These are phyloP conservation scores for Starmerella ratchasimensis DNA, from an alignment of 805 yeast genomes.

Conservation along the genomic window DNA sequence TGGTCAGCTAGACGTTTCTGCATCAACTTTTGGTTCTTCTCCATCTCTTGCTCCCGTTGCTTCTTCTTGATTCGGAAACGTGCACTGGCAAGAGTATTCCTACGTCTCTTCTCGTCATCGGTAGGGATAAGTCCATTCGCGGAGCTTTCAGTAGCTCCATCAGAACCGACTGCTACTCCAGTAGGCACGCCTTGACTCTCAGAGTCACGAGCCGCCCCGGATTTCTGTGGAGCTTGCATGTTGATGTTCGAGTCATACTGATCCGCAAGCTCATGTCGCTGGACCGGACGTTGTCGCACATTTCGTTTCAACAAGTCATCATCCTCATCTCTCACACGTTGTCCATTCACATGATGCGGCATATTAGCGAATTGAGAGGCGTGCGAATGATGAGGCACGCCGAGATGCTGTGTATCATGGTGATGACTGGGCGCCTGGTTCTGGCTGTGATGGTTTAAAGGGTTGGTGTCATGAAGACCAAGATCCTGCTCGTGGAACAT, in stretches of 20 bases:
- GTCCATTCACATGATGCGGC: too few relatives aligned
- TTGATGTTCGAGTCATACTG: slow-evolving; percentile 6
- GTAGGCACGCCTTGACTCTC: too few relatives aligned
- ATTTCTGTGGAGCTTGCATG: too few relatives aligned
- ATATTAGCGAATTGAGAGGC: too few relatives aligned
- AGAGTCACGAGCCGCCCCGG: too few relatives aligned
- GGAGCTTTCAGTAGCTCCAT: too few relatives aligned
- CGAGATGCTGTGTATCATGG: neutral
- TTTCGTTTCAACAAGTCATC: too few relatives aligned
- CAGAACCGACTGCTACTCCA: too few relatives aligned
- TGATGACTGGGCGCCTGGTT: slow-evolving; percentile 2
- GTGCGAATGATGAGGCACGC: slow-evolving; percentile 1
- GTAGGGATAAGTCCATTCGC: too few relatives aligned
- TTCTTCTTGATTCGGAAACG: slow-evolving; percentile 87
- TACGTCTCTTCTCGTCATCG: slow-evolving; percentile 63
- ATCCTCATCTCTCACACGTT: too few relatives aligned
- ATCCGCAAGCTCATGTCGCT: slow-evolving; percentile 17
- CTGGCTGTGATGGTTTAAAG: slow-evolving; percentile 5
- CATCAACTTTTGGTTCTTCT: slow-evolving; percentile 56
- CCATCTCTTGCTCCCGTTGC: slow-evolving; percentile 83
- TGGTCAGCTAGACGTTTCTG: slow-evolving; percentile 50
- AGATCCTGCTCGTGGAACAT: slow-evolving; percentile 12
- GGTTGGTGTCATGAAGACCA: neutral
- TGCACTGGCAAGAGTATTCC: slow-evolving; percentile 91
- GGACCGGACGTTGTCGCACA: slow-evolving; percentile 9